Conservation (phyloP, 176 grass and related monocot species). For the Musa schizocarpa region DNA sequence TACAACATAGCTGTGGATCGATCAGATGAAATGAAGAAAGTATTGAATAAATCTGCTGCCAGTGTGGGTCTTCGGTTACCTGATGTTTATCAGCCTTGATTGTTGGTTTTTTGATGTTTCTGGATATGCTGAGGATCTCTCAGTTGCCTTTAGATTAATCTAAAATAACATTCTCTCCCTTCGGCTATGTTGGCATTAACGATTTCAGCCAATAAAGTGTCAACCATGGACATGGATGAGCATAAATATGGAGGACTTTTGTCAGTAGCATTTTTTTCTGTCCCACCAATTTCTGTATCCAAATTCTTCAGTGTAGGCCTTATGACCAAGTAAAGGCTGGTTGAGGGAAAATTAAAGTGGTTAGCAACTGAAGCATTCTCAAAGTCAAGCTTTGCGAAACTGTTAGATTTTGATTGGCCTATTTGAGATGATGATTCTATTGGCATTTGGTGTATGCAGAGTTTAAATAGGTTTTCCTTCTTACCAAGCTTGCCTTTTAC, state of each 20-base stretch:
- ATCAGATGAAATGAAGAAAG: slow-evolving; percentile 85
- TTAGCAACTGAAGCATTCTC: not conserved
- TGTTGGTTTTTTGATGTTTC: not conserved
- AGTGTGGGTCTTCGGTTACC: slow-evolving; percentile 88
- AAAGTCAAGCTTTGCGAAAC: not conserved
- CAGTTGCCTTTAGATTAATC: not conserved
- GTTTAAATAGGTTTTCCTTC: not conserved
- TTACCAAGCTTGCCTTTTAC: not conserved
- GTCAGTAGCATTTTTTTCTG: not conserved
- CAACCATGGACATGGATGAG: not conserved
- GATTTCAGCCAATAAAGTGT: not conserved
- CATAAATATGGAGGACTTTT: not conserved
- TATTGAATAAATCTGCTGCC: slow-evolving; percentile 89
- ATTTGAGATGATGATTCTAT: not conserved
- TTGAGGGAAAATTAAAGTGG: not conserved
- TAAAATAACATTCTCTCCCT: not conserved
- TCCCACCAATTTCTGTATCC: not conserved
- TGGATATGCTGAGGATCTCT: not conserved
- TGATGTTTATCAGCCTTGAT: slow-evolving; percentile 57
- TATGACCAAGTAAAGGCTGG: not conserved
- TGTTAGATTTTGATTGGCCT: not conserved
- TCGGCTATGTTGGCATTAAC: not conserved
- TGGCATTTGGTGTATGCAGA: not conserved
- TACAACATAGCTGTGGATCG: slow-evolving; percentile 91
- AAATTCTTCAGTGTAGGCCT: not conserved